Base-by-base conservation (phyloP, 306 rosid species). In the Cajanus cajan region DNA sequence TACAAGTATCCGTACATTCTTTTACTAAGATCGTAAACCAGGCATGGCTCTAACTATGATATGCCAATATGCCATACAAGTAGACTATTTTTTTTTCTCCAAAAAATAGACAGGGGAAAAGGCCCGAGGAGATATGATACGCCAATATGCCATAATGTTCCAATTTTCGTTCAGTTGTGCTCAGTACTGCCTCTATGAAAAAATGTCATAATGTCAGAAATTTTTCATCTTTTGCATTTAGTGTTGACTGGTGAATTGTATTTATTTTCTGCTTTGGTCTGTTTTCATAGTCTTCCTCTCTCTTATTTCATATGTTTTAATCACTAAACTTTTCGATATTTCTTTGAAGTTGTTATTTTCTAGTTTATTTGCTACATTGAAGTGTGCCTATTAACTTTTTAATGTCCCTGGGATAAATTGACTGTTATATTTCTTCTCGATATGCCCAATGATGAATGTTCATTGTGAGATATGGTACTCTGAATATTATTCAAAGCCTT, bases 371-470 rank as follows among this genome's bases (percentile, higher is more conserved):
- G 9, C 55, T 48, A 15, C 8, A n/a, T 14, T 19, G 21, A 6
- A 48, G 21, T 15, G 11, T 71, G 41, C 4, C 16, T 8, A 39
- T 66, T 24, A 37, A 51, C 45, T 25, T 43, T 33, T 74, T 37
- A 25, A 51, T 44, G 67, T 9, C 21, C 67, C 44, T 14, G 47
- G 18, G 24, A 4, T 48, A 15, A 54, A 13, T 33, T 44, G 9
- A 22, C 19, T 59, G 40, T 59, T 15, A 4, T 16, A 33, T 74
- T 50, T 61, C 76, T 63, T 70, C 4, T 24, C 7, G 33, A 36
- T 65, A 28, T 71, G 83, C 83, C 78, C 78, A 57, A 78, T 85
- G 88, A 85, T 0, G 88, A 54, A 64, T 9, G 37, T 41, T 81
- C 1, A 8, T 50, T 80, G 51, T 24, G 16, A 34, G 77, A 51